Conservation (phyloP, 2,329 filamentous ascomycete genomes). For the Mycogone perniciosa region DNA sequence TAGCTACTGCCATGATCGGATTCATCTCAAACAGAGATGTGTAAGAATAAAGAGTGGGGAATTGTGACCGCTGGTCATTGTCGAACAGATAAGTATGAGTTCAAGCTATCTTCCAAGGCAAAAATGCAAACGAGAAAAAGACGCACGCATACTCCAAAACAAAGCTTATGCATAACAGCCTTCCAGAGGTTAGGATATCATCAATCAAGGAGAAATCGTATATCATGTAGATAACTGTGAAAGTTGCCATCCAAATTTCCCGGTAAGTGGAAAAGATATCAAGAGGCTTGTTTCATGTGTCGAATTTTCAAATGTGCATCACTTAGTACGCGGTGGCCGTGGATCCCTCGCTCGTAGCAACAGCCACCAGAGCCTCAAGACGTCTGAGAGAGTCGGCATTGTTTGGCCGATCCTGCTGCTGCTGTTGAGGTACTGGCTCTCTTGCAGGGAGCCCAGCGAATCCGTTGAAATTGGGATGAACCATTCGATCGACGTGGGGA, state of each 20-base stretch:
- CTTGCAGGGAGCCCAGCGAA: constrained; percentile 45
- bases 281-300: background rate
- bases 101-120: background rate
- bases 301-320: background rate
- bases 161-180: background rate
- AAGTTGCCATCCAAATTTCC: background rate
- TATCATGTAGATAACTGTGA: background rate
- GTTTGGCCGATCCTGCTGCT: constrained; percentile 24
- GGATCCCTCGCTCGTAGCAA: constrained; percentile 38
- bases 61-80: background rate
- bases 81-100: background rate
- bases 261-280: background rate
- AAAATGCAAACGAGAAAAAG: background rate
- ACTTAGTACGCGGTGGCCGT: constrained; percentile 35
- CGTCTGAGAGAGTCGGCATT: constrained; percentile 31
- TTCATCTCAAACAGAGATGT: background rate
- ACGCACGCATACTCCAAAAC: background rate
- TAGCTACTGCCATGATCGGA: background rate
- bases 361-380: constrained; percentile 38
- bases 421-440: constrained; percentile 22
- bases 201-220: background rate
- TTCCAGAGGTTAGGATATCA: background rate
- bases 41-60: background rate
- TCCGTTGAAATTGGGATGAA: constrained; percentile 49
- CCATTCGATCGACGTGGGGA: constrained; percentile 49